Conservation (phyloP, 768 basidiomycete species). For the Pisolithus tinctorius region DNA sequence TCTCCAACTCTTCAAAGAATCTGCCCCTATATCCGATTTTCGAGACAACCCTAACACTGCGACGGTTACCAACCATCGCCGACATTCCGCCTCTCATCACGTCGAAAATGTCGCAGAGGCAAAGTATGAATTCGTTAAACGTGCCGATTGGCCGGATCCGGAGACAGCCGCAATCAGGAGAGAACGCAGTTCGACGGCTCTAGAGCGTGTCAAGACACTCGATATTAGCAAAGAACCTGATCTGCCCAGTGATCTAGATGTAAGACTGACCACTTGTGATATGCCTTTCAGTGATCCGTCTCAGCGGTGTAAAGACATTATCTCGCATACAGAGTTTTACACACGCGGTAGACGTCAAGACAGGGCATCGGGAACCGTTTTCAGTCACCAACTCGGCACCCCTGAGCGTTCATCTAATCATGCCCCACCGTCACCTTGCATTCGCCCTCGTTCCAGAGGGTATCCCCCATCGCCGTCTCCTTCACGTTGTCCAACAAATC, state of each 20-base stretch:
- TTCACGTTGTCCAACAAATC: conserved; percentile 33
- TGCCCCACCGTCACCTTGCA: conserved; percentile 34
- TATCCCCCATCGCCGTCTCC: conserved; percentile 54
- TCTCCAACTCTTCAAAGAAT: conserved; percentile 78
- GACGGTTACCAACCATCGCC: conserved; percentile 22
- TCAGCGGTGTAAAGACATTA: conserved; percentile 53
- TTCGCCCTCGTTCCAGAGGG: conserved; percentile 37
- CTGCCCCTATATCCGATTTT: conserved; percentile 35
- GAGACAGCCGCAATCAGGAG: conserved; percentile 65
- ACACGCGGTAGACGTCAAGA: conserved; percentile 60
- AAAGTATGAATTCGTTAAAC: conserved; percentile 75
- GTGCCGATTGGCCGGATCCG: conserved; percentile 80
- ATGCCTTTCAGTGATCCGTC: conserved; percentile 38
- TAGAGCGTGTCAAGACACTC: conserved; percentile 51
- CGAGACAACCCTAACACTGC: conserved; percentile 20
- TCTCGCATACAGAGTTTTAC: conserved; percentile 31
- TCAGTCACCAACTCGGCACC: conserved; percentile 28
- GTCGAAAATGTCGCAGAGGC: conserved; percentile 55
- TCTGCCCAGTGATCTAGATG: conserved; percentile 22
- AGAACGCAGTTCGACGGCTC: conserved; percentile 56
- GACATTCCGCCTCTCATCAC: conserved; percentile 31
- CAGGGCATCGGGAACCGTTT: conserved; percentile 28
- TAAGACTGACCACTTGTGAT: conserved; percentile 38
- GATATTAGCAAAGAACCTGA: conserved; percentile 31
- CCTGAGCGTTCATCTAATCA: conserved; percentile 15